A percentile compares a stretch with the other conserved stretches of the same genome.
These are phyloP conservation scores for Penicillium verhagenii DNA, from an alignment of 495 filamentous ascomycete species.

Conservation along the genomic window DNA sequence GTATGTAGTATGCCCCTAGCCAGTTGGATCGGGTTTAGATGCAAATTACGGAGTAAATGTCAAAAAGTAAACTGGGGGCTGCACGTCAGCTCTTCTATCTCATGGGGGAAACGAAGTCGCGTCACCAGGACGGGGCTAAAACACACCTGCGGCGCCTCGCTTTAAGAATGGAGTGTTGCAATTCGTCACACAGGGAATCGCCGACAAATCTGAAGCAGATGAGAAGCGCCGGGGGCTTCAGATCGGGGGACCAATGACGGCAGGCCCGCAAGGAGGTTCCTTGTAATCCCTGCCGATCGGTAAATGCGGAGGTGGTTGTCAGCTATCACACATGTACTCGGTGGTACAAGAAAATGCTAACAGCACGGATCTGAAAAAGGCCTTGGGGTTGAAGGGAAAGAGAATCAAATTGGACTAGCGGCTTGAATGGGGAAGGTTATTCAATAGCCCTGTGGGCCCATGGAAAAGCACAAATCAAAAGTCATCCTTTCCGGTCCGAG, in stretches of 20 bases:
- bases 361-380: neutral
- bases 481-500: conserved; percentile 14
- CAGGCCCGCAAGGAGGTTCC: conserved; percentile 18
- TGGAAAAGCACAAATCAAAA: conserved; percentile 15
- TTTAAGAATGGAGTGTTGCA: conserved; percentile 14
- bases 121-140: conserved; percentile 16
- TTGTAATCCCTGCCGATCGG: conserved; percentile 22
- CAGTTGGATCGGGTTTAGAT: neutral
- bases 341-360: neutral
- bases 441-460: conserved; percentile 20
- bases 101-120: conserved; percentile 12
- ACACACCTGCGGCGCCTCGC: conserved; percentile 12
- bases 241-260: conserved; percentile 24
- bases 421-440: neutral
- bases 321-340: conserved; percentile 1
- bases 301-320: neutral
- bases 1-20: neutral
- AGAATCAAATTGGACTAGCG: conserved; percentile 1
- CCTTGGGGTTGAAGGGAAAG: conserved; percentile 1
- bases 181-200: conserved; percentile 23
- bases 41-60: no score
- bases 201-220: conserved; percentile 26
- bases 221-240: conserved; percentile 31
- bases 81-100: conserved; percentile 16
- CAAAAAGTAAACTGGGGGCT: conserved; percentile 2